phyloP scores from a whole-genome alignment of 345 rosid species.

The Moricandia moricandioides region DNA sequence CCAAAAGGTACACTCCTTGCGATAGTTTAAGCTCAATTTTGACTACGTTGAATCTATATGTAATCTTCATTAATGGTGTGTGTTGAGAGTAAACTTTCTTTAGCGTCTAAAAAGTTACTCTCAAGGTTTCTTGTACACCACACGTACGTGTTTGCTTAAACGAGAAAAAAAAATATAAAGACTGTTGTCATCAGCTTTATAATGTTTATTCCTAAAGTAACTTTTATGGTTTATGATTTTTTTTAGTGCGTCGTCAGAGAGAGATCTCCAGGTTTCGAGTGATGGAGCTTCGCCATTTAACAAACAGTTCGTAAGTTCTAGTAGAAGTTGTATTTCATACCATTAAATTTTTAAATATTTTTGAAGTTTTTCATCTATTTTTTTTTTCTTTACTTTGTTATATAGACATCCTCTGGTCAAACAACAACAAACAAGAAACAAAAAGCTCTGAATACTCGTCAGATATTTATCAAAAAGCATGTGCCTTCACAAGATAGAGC shows the following conservation, averaged over 20 bases:
- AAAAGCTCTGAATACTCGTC: constrained; percentile 47
- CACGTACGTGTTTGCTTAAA: constrained; percentile 6
- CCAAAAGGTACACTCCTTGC: constrained; percentile 60
- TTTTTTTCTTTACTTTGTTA: not conserved
- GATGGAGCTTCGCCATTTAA: constrained; percentile 31
- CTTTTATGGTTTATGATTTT: not conserved
- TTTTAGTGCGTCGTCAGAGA: constrained; percentile 72
- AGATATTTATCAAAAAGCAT: constrained; percentile 26
- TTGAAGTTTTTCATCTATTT: not conserved
- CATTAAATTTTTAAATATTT: too few species aligned
- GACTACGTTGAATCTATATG: not conserved
- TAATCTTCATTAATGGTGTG: not conserved
- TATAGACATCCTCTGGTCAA: constrained; percentile 50
- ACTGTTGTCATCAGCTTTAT: constrained; percentile 3
- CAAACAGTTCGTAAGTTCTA: constrained; percentile 27
- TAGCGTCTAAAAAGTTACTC: not conserved
- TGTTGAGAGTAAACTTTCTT: not conserved
- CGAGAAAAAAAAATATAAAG: not conserved
- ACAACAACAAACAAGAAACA: constrained; percentile 37
- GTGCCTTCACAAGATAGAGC: constrained; percentile 49
- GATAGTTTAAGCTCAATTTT: not conserved
- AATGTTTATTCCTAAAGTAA: not conserved
- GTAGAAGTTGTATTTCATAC: too few species aligned
- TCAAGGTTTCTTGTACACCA: constrained; percentile 8
- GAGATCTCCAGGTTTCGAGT: constrained; percentile 42